Evolutionary conservation across 208 protist genomes (phyloP).

Genomic region (Novymonas esmeraldas): DNA sequence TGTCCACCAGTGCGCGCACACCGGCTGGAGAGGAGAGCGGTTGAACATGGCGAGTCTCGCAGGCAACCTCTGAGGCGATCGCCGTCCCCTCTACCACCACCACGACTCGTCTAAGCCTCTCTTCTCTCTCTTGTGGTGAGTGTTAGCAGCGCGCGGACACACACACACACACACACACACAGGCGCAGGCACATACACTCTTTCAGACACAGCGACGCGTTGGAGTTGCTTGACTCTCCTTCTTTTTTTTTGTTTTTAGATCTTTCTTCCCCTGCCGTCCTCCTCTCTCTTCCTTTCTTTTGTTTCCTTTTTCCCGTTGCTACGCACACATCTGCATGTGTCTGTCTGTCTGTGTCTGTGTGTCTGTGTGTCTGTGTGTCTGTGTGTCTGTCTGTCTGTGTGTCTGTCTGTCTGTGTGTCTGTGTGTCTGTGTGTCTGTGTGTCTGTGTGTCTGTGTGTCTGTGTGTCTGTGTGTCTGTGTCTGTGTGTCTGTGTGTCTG

Average conservation of each 20-base stretch:
- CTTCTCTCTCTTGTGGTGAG: neutral
- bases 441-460: too few species aligned
- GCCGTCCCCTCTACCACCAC: too few species aligned
- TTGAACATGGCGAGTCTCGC: constrained; percentile 11
- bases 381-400: neutral
- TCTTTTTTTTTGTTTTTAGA: constrained; percentile 4
- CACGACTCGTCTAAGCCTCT: too few species aligned
- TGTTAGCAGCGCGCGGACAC: neutral
- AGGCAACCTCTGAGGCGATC: constrained; percentile 1
- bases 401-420: neutral
- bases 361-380: neutral
- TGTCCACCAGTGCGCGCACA: neutral
- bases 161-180: neutral
- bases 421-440: neutral
- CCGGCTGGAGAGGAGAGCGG: neutral
- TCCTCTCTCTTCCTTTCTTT: constrained; percentile 14
- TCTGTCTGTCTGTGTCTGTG: neutral
- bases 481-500: too few species aligned
- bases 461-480: too few species aligned
- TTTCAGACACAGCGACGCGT: neutral
- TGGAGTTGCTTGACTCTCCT: neutral
- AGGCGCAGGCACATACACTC: neutral
- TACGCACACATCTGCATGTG: neutral
- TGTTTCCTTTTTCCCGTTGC: constrained; percentile 10
- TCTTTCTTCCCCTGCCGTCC: neutral